These are phyloP conservation scores for Gomphus sp. DNA, from an alignment of 1,284 basidiomycete genomes.

Conservation along the genomic window DNA sequence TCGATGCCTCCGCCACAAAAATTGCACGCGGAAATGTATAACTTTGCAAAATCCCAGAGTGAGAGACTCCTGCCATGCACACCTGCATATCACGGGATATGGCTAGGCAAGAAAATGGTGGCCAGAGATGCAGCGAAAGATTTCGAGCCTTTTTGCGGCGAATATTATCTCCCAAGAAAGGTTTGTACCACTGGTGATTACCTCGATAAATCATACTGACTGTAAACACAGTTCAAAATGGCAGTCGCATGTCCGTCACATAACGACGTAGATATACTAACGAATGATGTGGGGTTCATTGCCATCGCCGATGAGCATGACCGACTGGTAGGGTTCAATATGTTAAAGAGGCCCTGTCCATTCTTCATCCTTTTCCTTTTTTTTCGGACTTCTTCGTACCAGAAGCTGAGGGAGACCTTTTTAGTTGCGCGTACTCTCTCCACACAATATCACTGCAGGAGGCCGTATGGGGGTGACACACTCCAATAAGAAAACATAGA, in stretches of 20 bases:
- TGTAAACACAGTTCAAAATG: slow-evolving; percentile 80
- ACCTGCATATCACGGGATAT: slow-evolving; percentile 97
- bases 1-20: slow-evolving; percentile 84
- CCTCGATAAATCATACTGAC: slow-evolving; percentile 10
- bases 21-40: slow-evolving; percentile 78
- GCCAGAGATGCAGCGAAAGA: slow-evolving; percentile 89
- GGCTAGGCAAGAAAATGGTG: slow-evolving; percentile 94
- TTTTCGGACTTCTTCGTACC: no score
- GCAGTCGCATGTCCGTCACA: slow-evolving; percentile 94
- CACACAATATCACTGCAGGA: slow-evolving; percentile 50
- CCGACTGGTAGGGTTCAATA: slow-evolving; percentile 82
- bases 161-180: slow-evolving; percentile 94
- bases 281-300: slow-evolving; percentile 94
- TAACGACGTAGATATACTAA: slow-evolving; percentile 95
- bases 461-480: slow-evolving; percentile 99
- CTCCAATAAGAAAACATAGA: slow-evolving; percentile 98
- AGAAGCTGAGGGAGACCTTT: no score
- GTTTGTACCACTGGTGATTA: slow-evolving; percentile 26
- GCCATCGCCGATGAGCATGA: slow-evolving; percentile 75
- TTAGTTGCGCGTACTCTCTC: no score
- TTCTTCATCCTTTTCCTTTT: no score
- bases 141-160: slow-evolving; percentile 93
- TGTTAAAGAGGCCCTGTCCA: no score
- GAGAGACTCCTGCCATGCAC: slow-evolving; percentile 86
- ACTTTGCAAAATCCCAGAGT: slow-evolving; percentile 83